These are phyloP conservation scores for Chlorella sp. DNA, from an alignment of 139 green algal species.

Conservation along the genomic window DNA sequence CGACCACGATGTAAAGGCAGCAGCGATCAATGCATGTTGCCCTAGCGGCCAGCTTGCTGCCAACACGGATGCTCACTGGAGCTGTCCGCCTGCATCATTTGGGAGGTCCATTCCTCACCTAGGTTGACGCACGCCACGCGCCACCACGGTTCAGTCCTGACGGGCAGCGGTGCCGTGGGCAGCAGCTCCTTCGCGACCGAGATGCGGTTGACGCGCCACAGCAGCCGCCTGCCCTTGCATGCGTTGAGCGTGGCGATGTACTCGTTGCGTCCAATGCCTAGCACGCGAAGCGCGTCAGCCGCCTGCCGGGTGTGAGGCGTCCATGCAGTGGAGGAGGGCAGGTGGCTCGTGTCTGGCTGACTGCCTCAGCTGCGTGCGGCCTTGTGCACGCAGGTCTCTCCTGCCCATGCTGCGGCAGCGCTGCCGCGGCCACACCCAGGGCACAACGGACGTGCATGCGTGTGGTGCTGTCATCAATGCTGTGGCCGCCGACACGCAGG, in stretches of 20 bases:
- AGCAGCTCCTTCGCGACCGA: slow-evolving; percentile 47
- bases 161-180: slow-evolving; percentile 40
- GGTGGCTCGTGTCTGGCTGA: too few species aligned
- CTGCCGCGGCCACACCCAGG: too few species aligned
- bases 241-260: slow-evolving; percentile 90
- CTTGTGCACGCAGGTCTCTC: too few species aligned
- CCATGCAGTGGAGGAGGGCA: too few species aligned
- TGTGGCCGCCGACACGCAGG: too few species aligned
- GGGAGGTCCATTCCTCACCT: slow-evolving; percentile 36
- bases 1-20: not conserved
- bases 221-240: slow-evolving; percentile 55
- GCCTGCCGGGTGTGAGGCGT: slow-evolving; percentile 49
- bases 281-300: slow-evolving; percentile 71
- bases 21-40: not conserved
- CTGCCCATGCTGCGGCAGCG: too few species aligned
- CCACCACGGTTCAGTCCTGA: slow-evolving; percentile 75
- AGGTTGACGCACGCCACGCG: slow-evolving; percentile 73
- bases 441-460: too few species aligned
- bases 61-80: too few species aligned
- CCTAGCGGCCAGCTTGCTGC: too few species aligned
- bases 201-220: slow-evolving; percentile 33
- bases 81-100: too few species aligned
- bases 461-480: too few species aligned
- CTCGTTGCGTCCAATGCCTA: slow-evolving; percentile 89
- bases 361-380: too few species aligned